Percentiles rank a stretch among this genome's conserved stretches.
These are phyloP conservation scores for Taphrina populina DNA, from an alignment of 1,139 yeast genomes.

Conservation along the genomic window DNA sequence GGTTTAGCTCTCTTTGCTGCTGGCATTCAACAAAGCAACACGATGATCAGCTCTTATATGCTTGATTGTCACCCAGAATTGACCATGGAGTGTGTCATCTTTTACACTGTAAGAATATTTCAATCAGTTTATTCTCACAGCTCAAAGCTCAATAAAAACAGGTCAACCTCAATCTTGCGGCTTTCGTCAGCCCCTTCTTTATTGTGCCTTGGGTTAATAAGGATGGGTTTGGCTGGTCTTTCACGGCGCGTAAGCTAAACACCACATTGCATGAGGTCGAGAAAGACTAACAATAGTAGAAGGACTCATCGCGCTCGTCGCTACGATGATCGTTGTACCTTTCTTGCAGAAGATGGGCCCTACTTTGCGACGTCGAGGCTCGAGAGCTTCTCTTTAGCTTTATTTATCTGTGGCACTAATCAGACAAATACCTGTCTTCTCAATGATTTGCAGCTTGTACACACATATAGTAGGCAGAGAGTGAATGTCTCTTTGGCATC, in stretches of 20 bases:
- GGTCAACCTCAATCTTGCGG: constrained; percentile 34
- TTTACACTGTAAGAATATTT: constrained; percentile 19
- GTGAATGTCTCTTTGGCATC: too few species aligned
- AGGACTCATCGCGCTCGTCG: constrained; percentile 14
- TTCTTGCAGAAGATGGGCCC: too few species aligned
- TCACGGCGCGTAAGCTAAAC: constrained; percentile 15
- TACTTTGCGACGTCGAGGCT: too few species aligned
- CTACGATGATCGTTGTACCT: constrained; percentile 4
- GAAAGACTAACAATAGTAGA: neutral
- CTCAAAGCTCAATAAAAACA: neutral
- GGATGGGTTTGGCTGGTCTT: constrained; percentile 39
- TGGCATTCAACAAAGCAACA: constrained; percentile 35
- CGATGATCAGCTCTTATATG: constrained; percentile 33
- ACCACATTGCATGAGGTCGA: neutral
- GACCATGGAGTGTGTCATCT: constrained; percentile 31
- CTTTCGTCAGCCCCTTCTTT: constrained; percentile 34
- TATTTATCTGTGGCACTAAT: too few species aligned
- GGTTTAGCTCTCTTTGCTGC: constrained; percentile 33
- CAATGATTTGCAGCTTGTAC: too few species aligned
- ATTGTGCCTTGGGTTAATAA: constrained; percentile 29
- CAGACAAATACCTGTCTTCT: too few species aligned
- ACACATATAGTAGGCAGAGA: too few species aligned
- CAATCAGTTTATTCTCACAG: neutral
- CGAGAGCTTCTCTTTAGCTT: too few species aligned
- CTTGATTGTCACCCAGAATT: constrained; percentile 33